Evolutionary conservation across 805 yeast genomes (phyloP), one percentile per base, ranked within the genome.

Genomic region (Saccharomycopsis javanensis): DNA sequence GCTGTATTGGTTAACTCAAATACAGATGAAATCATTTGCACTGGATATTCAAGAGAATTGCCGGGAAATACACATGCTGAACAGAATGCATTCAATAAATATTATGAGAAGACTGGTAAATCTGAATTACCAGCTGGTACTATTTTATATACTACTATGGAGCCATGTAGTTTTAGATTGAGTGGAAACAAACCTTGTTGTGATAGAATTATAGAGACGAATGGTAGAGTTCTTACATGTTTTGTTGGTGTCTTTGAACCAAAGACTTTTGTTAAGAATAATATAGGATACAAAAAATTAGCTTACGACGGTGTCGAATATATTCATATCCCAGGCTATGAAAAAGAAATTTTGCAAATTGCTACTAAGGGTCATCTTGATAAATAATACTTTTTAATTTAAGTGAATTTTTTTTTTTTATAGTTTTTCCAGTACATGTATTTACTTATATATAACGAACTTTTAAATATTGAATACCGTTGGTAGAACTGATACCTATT

Each of bases 51-150:
- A 0, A 76, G 98, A 56, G 99, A 94, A 69, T 72, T 91, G 1
- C 87, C 85, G 18, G 99, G 98, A 0, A 94, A 92, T 69, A 92
- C 99, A 0, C 99, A 92, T 68, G 99, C 99, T 3, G 99, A 94
- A 66, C 97, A 94, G 68, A 86, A 95, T 73, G 97, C 97, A 0
- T 67, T 94, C 57, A 86, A 83, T 33, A 94, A 94, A 69, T 85
- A 83, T 63, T 80, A 75, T 57, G 63, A 66, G 5, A 67, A 70
- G 1, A 73, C 73, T 10, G 42, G 42, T 35, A 28, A 37, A n/a
- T 59, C 59, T 4, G 54, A 64, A 2, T 74, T 89, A 2, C 97
- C 97, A 0, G 66, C 64, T 7, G 96, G 96, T 0, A 81, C 94
- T 0, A 88, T 86, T 38, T 69, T 94, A 11, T 94, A 88, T 69